Evolutionary conservation across 177 flowering plant genomes (phyloP), one percentile per base, ranked within the genome.

Genomic region (Vitis hybrid): DNA sequence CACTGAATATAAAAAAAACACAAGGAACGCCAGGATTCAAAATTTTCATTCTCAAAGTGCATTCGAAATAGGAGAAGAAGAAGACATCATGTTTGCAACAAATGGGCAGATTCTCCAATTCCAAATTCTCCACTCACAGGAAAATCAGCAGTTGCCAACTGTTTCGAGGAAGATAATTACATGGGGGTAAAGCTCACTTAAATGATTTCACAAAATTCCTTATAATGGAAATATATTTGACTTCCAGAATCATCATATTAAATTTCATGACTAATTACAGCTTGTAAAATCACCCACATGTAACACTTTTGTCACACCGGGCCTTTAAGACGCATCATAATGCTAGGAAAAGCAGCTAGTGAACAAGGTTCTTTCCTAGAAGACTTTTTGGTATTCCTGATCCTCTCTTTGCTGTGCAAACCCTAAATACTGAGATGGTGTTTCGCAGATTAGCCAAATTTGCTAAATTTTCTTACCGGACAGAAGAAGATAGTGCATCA

Each of bases 401-500:
- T 23, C 19, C 30, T 23, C 15, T 12, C 34, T 60, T 26, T 11
- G 62, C 62, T 26, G 40, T 60, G 45, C 62, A 26, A 10, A 60
- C 62, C 40, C 40, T 60, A 54, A 14, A 54, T 54, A 13, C 17
- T 13, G n/a, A 54, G 56, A 54, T 40, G 45, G 45, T 40, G 62
- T 14, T 15, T 5, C 5, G 45, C 6, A 13, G 14, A 60, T 60
- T 60, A 21, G 45, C 56, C 2, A 15, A 14, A 54, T 54, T 40
- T 62, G 48, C 21, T 62, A 18, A 34, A 34, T 0, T 14, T n/a
- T 68, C 18, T 45, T 62, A 51, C 45, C 34, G 26, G 48, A 56
- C 56, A n/a, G 60, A 67, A 62, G 70, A 63, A 55, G 85, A 70
- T 26, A 57, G 51, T 7, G 76, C 82, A 77, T 83, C 86, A 14